Evolutionary conservation across 2,329 filamentous ascomycete species (phyloP).

Genomic region (Ambrosiella beaveri): DNA sequence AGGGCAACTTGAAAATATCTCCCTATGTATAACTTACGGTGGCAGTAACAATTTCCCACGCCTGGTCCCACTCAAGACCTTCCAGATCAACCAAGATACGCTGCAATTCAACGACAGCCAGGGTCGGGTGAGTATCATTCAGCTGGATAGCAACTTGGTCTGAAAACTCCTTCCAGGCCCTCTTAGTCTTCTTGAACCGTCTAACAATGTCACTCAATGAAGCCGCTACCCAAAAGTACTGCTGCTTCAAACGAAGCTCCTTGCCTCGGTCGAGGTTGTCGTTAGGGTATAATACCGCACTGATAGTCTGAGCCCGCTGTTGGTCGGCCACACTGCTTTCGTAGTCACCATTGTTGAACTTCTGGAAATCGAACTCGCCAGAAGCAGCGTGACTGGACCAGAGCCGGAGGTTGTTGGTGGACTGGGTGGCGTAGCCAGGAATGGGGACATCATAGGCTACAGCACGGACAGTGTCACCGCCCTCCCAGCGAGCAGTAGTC

Average conservation of each 20-base stretch:
- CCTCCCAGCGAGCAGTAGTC: conserved; percentile 63
- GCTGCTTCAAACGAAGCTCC: conserved; percentile 92
- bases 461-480: conserved; percentile 79
- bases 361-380: conserved; percentile 97
- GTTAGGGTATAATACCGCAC: conserved; percentile 90
- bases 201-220: conserved; percentile 93
- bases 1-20: background rate
- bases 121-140: conserved; percentile 92
- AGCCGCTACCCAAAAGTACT: conserved; percentile 99
- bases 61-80: conserved; percentile 81
- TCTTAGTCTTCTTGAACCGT: conserved; percentile 92
- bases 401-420: conserved; percentile 89
- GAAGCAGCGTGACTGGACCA: conserved; percentile 97
- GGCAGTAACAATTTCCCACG: conserved; percentile 63
- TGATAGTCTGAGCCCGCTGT: conserved; percentile 97
- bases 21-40: conserved; percentile 32
- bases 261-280: conserved; percentile 94
- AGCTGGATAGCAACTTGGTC: conserved; percentile 94
- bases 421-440: conserved; percentile 74
- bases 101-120: conserved; percentile 90
- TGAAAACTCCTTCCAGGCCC: conserved; percentile 78
- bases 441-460: conserved; percentile 88
- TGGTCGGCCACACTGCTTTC: conserved; percentile 97
- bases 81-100: conserved; percentile 81
- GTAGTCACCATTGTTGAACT: conserved; percentile 97